A percentile compares a stretch with the other conserved stretches of the same genome.
Conservation (phyloP, 1,284 basidiomycete genomes). For the Bondarzewia mesenterica region DNA sequence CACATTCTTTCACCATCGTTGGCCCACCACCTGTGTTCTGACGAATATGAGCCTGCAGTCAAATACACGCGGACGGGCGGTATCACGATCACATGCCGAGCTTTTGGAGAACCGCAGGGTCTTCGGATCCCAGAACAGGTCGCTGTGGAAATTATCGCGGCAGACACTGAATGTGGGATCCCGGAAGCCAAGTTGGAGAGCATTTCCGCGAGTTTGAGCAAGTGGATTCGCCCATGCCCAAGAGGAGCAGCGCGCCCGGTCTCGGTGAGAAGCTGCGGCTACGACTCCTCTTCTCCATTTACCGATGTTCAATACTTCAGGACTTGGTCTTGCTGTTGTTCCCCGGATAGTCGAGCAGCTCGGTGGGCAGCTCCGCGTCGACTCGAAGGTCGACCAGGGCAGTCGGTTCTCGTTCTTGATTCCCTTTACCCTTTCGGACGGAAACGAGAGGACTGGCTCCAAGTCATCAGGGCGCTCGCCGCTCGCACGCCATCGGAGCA, state of each 20-base stretch:
- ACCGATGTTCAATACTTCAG: conserved; percentile 26
- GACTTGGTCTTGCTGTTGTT: conserved; percentile 75
- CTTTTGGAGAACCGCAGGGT: conserved; percentile 45
- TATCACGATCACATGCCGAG: conserved; percentile 58
- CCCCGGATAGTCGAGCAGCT: conserved; percentile 80
- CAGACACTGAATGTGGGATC: conserved; percentile 78
- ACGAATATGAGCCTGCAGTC: conserved; percentile 40
- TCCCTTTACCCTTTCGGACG: conserved; percentile 39
- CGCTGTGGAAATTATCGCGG: conserved; percentile 68
- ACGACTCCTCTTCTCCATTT: background rate
- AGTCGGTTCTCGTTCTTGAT: conserved; percentile 69
- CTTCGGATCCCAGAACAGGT: conserved; percentile 38
- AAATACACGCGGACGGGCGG: conserved; percentile 68
- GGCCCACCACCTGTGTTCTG: too few relatives aligned
- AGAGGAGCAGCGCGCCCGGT: conserved; percentile 29
- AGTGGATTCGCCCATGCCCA: conserved; percentile 51
- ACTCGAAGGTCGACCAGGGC: conserved; percentile 64
- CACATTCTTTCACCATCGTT: too few relatives aligned
- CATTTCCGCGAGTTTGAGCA: conserved; percentile 88
- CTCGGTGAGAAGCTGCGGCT: conserved; percentile 34
- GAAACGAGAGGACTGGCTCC: conserved; percentile 6
- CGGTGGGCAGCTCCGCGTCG: conserved; percentile 73
- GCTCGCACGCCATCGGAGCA: conserved; percentile 11
- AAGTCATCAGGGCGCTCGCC: conserved; percentile 11
- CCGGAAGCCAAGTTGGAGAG: conserved; percentile 64